Conservation (phyloP, 2,329 filamentous ascomycete genomes). For the Alternaria panax region DNA sequence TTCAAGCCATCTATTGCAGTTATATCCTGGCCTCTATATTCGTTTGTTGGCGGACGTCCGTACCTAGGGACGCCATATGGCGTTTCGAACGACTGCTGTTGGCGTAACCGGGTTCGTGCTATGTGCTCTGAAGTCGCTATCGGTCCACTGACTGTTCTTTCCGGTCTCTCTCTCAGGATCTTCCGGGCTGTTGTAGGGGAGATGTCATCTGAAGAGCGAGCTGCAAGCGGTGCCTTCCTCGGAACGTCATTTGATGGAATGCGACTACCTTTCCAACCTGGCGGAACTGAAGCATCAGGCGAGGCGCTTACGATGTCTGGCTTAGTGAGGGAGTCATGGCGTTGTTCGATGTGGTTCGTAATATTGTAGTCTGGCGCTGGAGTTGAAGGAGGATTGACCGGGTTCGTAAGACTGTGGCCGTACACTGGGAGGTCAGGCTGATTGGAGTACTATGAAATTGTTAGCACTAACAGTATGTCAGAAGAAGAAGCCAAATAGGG, state of each 20-base stretch:
- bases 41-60: neutral
- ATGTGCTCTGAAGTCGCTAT: neutral
- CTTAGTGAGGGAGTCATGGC: neutral
- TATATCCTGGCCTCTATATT: neutral
- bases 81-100: neutral
- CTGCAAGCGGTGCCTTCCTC: slow-evolving; percentile 10
- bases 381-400: neutral
- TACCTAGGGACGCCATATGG: neutral
- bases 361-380: neutral
- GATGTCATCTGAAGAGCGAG: neutral
- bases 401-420: neutral
- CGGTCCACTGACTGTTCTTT: neutral
- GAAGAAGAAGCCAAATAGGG: neutral
- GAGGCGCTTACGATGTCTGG: neutral
- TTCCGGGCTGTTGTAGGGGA: neutral
- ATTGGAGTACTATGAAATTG: neutral
- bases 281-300: neutral
- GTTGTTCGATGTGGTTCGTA: neutral
- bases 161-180: neutral
- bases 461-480: neutral
- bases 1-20: neutral
- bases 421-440: neutral
- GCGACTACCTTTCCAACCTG: neutral
- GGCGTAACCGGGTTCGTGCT: neutral
- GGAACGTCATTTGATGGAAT: neutral